Evolutionary conservation across 768 basidiomycete genomes (phyloP), one percentile per base, ranked within the genome.

Genomic region (Hortiboletus campestris): DNA sequence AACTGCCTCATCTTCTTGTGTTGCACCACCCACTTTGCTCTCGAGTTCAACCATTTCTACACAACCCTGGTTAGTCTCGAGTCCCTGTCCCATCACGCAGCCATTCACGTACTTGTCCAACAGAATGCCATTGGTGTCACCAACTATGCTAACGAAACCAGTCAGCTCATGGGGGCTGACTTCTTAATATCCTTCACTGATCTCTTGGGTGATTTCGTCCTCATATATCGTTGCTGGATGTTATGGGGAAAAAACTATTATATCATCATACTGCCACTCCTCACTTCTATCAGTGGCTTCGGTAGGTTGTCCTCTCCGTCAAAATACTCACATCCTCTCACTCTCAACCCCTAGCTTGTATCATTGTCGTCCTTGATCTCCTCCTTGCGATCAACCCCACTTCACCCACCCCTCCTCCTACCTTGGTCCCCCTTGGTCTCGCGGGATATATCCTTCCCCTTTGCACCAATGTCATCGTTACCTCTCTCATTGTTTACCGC

Each of bases 161-260:
- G 20, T 2, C 32, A 22, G 19, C 71, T 73, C 47, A 32, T 66
- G 4, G 76, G 59, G 3, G 73, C 74, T 5, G 75, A 76, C 59
- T 55, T 73, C 20, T 55, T 77, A 40, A 67, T 76, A 51, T 73
- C 74, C 1, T 46, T 75, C 34, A 64, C 68, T 0, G 74, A 76
- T 57, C 67, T 77, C 38, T 31, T 74, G 20, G 75, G 74, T 2
- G 66, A 75, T 59, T 16, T 69, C 35, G 56, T 72, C 44, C 68
- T 77, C 34, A 58, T 75, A 29, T 78, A 77, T 52, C 78, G 78
- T 34, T 77, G 75, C 62, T 79, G 74, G 70, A 60, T 74, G 56
- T 44, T 79, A 44, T 79, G 76, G 75, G 67, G 60, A 2, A 63
- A 58, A 46, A 73, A 68, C 38, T 69, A 69, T 52, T 68, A 64